Evolutionary conservation across 768 basidiomycete species (phyloP).

Genomic region (Boletus bicolor): DNA sequence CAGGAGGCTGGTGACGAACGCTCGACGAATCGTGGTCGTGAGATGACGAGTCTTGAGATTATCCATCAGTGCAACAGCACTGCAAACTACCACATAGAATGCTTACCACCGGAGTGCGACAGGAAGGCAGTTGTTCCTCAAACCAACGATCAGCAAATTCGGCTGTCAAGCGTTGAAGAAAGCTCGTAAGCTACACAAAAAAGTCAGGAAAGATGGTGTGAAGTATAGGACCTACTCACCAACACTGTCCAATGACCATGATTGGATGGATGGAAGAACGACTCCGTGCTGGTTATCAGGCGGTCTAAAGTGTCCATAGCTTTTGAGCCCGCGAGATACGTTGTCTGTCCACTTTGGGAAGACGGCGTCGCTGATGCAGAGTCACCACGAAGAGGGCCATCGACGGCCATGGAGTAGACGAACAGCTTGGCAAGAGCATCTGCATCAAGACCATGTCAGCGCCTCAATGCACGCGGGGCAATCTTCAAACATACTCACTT

Average conservation of each 20-base stretch:
- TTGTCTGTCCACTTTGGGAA: conserved; percentile 48
- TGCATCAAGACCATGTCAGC: conserved; percentile 24
- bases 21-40: conserved; percentile 74
- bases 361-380: conserved; percentile 60
- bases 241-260: conserved; percentile 74
- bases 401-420: conserved; percentile 86
- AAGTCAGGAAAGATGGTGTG: conserved; percentile 7
- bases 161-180: conserved; percentile 69
- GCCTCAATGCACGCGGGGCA: background rate
- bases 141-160: conserved; percentile 80
- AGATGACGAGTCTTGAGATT: conserved; percentile 61
- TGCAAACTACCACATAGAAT: background rate
- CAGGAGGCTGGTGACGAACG: conserved; percentile 76
- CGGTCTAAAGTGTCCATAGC: conserved; percentile 86
- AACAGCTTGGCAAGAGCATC: conserved; percentile 81
- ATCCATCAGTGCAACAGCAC: background rate
- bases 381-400: conserved; percentile 57
- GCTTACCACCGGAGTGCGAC: conserved; percentile 72
- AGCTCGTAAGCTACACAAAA: conserved; percentile 61
- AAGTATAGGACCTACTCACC: conserved; percentile 10
- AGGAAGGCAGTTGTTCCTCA: conserved; percentile 72
- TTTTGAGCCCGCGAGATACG: conserved; percentile 77
- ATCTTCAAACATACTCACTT: conserved; percentile 35
- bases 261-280: conserved; percentile 95
- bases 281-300: conserved; percentile 87